Evolutionary conservation across 768 basidiomycete species (phyloP), one percentile per base, ranked within the genome.

Genomic region (Kwoniella bestiolae): DNA sequence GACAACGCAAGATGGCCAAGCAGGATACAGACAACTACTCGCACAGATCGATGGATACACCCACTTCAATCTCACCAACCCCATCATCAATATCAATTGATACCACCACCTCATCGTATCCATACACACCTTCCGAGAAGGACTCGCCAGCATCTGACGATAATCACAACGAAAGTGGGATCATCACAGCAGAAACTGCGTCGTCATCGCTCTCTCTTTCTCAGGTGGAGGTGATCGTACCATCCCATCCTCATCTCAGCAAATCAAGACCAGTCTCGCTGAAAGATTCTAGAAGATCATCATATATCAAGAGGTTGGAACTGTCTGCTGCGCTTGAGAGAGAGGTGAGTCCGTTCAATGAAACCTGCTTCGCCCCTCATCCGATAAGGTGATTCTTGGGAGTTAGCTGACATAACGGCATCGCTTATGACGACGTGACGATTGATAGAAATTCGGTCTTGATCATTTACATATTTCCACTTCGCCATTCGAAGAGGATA

Each of bases 401-500:
- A 41, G 18, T 41, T 41, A 21, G 46, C 46, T 47, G 46, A 47
- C n/a, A 47, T 47, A 56, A 56, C 53, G 28, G 32, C n/a, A 31
- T 56, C 14, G 7, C 14, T 7, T 18, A 14, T 45, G 41, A 57
- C 28, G 25, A 26, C 11, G 21, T 44, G 35, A n/a, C 28, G 38
- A 41, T 41, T 18, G 44, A 6, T 41, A 50, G 58, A 60, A 49
- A 60, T 60, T 60, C 23, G 58, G 58, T n/a, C 28, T 50, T 47
- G 31, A 49, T 50, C 38, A 50, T 25, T 26, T 50, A 23, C 31
- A 29, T 25, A 25, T 49, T 34, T 60, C 47, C n/a, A 49, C 58
- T 21, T 50, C 47, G 35, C 58, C 46, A 16, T 50, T 34, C 46
- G 58, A 60, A 34, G 46, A 50, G 38, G 56, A 46, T 14, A 57